Evolutionary conservation across 352 stramenopile genomes (phyloP), one percentile per base, ranked within the genome.

Genomic region (Phytophthora sansomeana): DNA sequence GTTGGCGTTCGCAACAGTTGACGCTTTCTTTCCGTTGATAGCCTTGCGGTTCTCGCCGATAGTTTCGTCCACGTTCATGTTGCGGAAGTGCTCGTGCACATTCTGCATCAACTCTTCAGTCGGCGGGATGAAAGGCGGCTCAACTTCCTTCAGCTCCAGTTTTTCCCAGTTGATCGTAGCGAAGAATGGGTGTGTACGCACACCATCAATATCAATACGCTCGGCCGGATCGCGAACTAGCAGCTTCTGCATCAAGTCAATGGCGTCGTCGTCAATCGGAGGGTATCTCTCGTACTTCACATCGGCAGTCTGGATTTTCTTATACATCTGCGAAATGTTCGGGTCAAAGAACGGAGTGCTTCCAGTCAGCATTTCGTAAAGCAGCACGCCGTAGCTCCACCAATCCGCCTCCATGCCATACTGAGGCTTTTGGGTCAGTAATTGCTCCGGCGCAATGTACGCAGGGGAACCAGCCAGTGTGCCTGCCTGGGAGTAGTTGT

Each of bases 331-430:
- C 41, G 88, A 93, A 16, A 93, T 87, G 57, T 95, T 93, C 6
- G 76, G 60, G 67, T 96, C 85, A 46, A 95, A 83, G 69, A 97
- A 98, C 50, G 92, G 92, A 57, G 91, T 97, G 44, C 69, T 78
- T 14, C 92, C 92, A 6, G 86, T 95, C 24, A 97, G 70, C 80
- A 97, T 93, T 68, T 97, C 91, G 53, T 95, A 97, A 17, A 97
- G 48, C 16, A 97, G 61, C 16, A 97, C 87, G 43, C 91, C 91
- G 47, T 96, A 93, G 57, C 89, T 96, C 91, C 91, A 97, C 91
- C 91, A 97, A 68, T 97, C 91, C 17, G 90, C 90, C 33, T 85
- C 83, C 79, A 92, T 92, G 35, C 86, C 87, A 67, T 97, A 96
- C 67, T 91, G 79, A 21, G 88, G 86, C 69, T 93, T 92, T 61